Evolutionary conservation across 257 asterid genomes (phyloP).

Genomic region (Handroanthus guayacan): DNA sequence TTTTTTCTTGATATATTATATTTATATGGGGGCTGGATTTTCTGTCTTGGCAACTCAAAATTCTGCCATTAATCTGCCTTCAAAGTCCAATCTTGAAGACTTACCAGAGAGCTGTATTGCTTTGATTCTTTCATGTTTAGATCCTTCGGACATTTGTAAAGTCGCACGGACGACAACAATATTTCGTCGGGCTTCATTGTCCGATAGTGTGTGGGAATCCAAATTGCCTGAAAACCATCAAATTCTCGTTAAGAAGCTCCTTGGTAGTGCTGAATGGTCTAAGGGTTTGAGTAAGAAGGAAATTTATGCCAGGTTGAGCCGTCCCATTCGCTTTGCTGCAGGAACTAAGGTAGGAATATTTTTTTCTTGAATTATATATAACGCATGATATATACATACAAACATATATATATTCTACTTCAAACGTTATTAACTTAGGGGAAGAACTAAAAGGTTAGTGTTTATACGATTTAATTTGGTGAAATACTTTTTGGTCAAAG

Average conservation of each 20-base stretch:
- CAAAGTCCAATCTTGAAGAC: slow-evolving; percentile 43
- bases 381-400: not conserved
- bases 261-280: not conserved
- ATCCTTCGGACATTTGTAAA: slow-evolving; percentile 50
- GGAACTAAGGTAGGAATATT: slow-evolving; percentile 47
- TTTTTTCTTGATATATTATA: not conserved
- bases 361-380: not conserved
- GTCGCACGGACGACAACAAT: slow-evolving; percentile 43
- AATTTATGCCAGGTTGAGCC: slow-evolving; percentile 44
- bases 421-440: no score
- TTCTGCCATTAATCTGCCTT: not conserved
- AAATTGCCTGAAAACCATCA: slow-evolving; percentile 58
- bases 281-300: slow-evolving; percentile 43
- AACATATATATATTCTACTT: not conserved
- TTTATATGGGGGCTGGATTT: slow-evolving; percentile 48
- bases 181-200: slow-evolving; percentile 52
- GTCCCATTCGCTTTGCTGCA: slow-evolving; percentile 44
- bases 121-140: slow-evolving; percentile 44
- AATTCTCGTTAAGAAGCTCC: slow-evolving; percentile 43
- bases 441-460: no score
- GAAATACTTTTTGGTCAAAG: no score
- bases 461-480: no score
- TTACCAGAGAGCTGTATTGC: slow-evolving; percentile 69
- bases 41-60: slow-evolving; percentile 31
- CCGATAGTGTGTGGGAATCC: slow-evolving; percentile 57